Base-by-base conservation (phyloP, 495 filamentous ascomycete species). In the Penicillium subrubescens region DNA sequence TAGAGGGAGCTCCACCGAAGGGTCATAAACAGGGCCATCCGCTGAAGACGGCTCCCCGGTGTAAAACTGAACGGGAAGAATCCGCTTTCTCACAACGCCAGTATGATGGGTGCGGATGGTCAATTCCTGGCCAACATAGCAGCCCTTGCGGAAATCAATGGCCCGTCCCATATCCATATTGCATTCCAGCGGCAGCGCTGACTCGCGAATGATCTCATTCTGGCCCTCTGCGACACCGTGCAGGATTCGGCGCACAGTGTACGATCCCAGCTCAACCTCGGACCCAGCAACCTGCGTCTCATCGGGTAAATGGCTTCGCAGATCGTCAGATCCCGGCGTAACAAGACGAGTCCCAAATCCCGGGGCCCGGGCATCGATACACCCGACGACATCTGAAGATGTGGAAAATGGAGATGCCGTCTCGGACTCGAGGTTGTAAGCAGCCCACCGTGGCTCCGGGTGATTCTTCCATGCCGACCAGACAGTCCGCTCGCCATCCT, bases 61-160 rank as follows among this genome's bases (percentile, higher is more conserved):
- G 71, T 96, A 96, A n/a, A 97, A 61, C 74, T 89, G 81, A 5
- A 93, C 88, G 0, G 95, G 95, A 35, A 99, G 69, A n/a, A 98
- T 86, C 3, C 95, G 81, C 81, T 97, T 97, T 69, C 95, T 82
- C 50, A 97, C 92, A 11, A 99, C 91, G 39, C 95, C 95, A 2
- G 89, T 93, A 75, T 98, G 95, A 71, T 92, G 88, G 0, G 96
- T 98, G 27, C 95, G 88, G 51, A 97, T 96, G 8, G 96, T 98
- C 57, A 98, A 82, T 74, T 99, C 95, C 78, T 99, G 95, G 0
- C 95, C 95, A 0, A 98, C 88, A 75, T 99, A 99, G 76, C 95
- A 99, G 2, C 95, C 95, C 78, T 99, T 99, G 53, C 87, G 84
- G 77, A 96, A 99, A 79, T 97, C 93, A 46, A 98, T 86, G 4